Evolutionary conservation across 257 asterid species (phyloP).

Genomic region (Plantago ovata): DNA sequence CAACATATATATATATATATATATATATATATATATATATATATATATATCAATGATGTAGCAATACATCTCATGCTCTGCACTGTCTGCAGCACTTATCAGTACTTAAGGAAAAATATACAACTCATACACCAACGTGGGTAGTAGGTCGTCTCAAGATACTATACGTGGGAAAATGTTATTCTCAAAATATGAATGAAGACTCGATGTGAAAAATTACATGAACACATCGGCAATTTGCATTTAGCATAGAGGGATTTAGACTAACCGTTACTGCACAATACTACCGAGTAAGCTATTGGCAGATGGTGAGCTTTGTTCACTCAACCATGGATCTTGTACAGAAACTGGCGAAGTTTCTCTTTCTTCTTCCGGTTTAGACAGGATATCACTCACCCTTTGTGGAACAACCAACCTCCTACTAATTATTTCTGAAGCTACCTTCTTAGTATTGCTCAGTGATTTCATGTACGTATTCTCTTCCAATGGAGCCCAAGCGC

Average conservation of each 20-base stretch:
- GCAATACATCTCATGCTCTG: too few relatives aligned
- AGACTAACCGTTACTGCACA: constrained; percentile 20
- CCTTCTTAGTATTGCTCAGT: constrained; percentile 27
- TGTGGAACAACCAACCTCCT: constrained; percentile 42
- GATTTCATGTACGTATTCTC: constrained; percentile 50
- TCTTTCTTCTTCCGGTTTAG: constrained; percentile 36
- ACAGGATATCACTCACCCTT: constrained; percentile 18
- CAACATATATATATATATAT: too few relatives aligned
- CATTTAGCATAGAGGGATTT: neutral
- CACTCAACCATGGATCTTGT: constrained; percentile 79
- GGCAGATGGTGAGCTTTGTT: constrained; percentile 77
- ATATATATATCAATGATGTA: too few relatives aligned
- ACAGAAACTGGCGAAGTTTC: constrained; percentile 73
- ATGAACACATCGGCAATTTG: neutral
- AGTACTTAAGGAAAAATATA: too few relatives aligned
- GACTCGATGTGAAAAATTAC: neutral
- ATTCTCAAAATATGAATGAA: too few relatives aligned
- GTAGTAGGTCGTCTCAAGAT: too few relatives aligned
- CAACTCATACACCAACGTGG: too few relatives aligned
- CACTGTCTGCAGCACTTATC: too few relatives aligned
- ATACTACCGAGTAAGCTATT: constrained; percentile 55
- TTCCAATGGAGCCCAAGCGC: constrained; percentile 74
- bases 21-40: too few relatives aligned
- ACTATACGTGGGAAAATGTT: too few relatives aligned
- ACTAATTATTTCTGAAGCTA: constrained; percentile 44